Evolutionary conservation across 345 rosid species (phyloP).

Genomic region (Dovyalis caffra): DNA sequence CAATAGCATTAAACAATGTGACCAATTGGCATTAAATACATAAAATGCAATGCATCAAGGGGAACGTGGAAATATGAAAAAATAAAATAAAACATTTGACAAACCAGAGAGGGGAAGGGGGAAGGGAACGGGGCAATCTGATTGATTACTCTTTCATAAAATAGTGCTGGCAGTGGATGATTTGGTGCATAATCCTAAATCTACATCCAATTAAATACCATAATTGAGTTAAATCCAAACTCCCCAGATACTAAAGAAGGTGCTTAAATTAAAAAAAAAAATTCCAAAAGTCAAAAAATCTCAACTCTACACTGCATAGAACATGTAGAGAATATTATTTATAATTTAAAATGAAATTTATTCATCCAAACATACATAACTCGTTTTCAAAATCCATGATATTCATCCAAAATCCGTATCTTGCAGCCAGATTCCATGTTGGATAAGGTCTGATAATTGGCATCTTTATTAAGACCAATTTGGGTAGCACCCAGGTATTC

Average conservation of each 20-base stretch:
- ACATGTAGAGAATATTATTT: not conserved
- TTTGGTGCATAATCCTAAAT: not conserved
- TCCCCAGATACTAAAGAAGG: no score
- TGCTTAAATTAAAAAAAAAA: no score
- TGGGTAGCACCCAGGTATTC: not conserved
- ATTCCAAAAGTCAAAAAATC: not conserved
- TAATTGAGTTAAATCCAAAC: not conserved
- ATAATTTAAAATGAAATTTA: not conserved
- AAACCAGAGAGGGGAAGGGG: not conserved
- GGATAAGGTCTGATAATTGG: not conserved
- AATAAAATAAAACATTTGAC: not conserved
- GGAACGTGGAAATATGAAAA: not conserved
- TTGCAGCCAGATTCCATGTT: not conserved
- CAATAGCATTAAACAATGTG: not conserved
- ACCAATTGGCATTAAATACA: constrained; percentile 8
- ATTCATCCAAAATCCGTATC: not conserved
- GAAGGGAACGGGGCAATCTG: not conserved
- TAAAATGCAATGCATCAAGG: not conserved
- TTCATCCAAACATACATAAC: not conserved
- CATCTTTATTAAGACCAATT: not conserved
- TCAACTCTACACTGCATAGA: not conserved
- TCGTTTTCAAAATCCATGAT: not conserved
- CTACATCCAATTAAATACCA: not conserved
- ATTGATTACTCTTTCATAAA: not conserved
- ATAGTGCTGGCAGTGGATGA: not conserved